Conservation (phyloP, 306 rosid genomes). For the Echinosophora koreensis region DNA sequence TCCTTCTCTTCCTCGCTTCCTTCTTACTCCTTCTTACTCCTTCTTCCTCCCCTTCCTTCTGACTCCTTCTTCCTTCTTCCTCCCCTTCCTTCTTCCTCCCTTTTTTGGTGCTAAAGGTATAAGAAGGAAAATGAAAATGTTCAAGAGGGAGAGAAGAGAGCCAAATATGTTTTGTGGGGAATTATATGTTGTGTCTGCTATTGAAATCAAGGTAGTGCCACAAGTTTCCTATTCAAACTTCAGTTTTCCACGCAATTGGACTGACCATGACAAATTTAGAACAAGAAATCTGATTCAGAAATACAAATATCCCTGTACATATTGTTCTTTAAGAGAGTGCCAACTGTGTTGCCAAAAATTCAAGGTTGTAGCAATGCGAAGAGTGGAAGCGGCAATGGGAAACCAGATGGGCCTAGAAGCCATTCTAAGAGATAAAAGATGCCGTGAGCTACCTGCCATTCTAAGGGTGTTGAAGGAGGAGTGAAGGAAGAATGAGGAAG, state of each 20-base stretch:
- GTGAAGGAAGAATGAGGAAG: too few relatives aligned
- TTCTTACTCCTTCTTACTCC: too few relatives aligned
- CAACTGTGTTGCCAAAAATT: neutral
- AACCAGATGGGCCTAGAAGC: neutral
- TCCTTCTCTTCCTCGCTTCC: too few relatives aligned
- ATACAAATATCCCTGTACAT: neutral
- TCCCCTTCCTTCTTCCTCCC: too few relatives aligned
- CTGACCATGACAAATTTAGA: neutral
- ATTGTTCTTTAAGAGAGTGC: neutral
- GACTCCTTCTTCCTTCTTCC: too few relatives aligned
- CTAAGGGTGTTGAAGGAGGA: too few relatives aligned
- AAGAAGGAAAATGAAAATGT: neutral
- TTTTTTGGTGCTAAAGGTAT: neutral
- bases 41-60: too few relatives aligned
- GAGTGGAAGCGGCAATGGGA: neutral
- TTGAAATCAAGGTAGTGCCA: neutral
- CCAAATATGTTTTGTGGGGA: conserved; percentile 30
- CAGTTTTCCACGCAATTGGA: conserved; percentile 13
- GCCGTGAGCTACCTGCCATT: neutral
- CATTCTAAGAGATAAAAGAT: conserved; percentile 5
- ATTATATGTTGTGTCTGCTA: neutral
- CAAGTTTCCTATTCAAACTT: neutral
- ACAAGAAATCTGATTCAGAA: neutral
- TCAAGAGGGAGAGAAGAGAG: conserved; percentile 12
- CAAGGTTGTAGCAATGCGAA: neutral